Percentiles rank a stretch among this genome's conserved stretches.
These are phyloP conservation scores for Rhipidocladum racemiflorum DNA, from an alignment of 176 grass and related monocot genomes.

Conservation along the genomic window DNA sequence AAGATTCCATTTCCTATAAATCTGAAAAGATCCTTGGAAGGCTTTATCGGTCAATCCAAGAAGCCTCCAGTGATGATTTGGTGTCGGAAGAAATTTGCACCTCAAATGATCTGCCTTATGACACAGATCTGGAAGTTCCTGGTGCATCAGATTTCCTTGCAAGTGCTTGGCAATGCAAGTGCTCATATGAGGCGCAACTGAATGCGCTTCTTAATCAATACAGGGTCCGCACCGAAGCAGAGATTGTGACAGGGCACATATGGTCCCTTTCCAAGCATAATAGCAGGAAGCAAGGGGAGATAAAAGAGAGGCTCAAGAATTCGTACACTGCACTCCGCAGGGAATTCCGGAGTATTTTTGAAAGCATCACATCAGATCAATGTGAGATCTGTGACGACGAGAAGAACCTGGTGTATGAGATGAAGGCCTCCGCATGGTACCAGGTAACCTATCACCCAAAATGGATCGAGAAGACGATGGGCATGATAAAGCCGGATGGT, in stretches of 20 bases:
- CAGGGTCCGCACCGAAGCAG: constrained; percentile 61
- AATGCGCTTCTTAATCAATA: constrained; percentile 66
- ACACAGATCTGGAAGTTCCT: constrained; percentile 65
- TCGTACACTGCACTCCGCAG: constrained; percentile 59
- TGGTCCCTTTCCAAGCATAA: constrained; percentile 57
- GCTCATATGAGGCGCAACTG: constrained; percentile 56
- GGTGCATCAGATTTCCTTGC: constrained; percentile 57
- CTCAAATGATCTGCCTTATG: constrained; percentile 61
- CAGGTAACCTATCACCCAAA: constrained; percentile 79
- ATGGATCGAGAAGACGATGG: constrained; percentile 52
- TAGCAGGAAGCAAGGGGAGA: constrained; percentile 70
- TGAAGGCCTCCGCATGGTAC: constrained; percentile 86
- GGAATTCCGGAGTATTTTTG: constrained; percentile 54
- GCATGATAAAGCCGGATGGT: constrained; percentile 40
- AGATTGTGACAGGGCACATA: constrained; percentile 84
- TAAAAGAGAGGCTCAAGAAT: constrained; percentile 79
- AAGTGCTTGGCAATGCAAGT: constrained; percentile 63
- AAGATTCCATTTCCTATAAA: constrained; percentile 65
- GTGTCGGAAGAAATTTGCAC: constrained; percentile 40
- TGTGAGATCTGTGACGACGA: constrained; percentile 45
- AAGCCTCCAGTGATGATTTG: constrained; percentile 20
- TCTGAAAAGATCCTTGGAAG: constrained; percentile 75
- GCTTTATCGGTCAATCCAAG: constrained; percentile 52
- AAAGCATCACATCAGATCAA: constrained; percentile 36
- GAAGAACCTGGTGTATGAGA: constrained; percentile 53